Evolutionary conservation across 495 filamentous ascomycete species (phyloP).

Genomic region (Hypoxylon rickii): DNA sequence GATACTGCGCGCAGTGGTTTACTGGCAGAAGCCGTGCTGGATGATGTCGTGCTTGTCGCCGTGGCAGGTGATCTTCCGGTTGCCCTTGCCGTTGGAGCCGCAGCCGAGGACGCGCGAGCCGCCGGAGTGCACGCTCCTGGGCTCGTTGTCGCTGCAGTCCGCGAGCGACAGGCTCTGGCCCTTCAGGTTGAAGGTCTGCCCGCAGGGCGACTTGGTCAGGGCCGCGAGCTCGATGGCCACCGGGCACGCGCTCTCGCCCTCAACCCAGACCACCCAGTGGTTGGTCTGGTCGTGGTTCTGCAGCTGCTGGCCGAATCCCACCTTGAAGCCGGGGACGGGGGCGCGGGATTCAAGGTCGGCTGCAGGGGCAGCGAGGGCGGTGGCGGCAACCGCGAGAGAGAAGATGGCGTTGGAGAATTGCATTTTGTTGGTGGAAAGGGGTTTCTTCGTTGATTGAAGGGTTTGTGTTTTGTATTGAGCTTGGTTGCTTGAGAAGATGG

Average conservation of each 20-base stretch:
- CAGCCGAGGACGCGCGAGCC: not conserved
- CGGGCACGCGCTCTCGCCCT: constrained; percentile 19
- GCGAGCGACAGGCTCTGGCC: not conserved
- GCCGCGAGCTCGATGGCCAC: not conserved
- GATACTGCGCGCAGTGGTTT: too few relatives aligned
- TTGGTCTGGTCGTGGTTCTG: constrained; percentile 26
- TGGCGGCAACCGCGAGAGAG: not conserved
- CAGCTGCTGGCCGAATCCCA: constrained; percentile 12
- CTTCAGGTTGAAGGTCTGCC: not conserved
- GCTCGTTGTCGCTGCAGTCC: constrained; percentile 2
- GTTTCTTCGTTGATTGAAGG: not conserved
- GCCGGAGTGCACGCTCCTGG: not conserved
- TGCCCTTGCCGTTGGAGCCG: constrained; percentile 1
- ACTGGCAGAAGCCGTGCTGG: constrained; percentile 5
- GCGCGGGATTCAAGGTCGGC: not conserved
- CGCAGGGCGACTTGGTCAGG: not conserved
- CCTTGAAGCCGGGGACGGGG: not conserved
- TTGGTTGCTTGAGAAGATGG: too few relatives aligned
- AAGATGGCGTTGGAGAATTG: not conserved
- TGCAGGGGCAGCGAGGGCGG: not conserved
- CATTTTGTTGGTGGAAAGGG: not conserved
- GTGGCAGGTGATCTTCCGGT: constrained; percentile 5
- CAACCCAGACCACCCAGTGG: constrained; percentile 25
- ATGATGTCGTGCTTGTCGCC: constrained; percentile 4
- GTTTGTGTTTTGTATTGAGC: not conserved